Percentiles rank a stretch among this genome's conserved stretches.
These are phyloP conservation scores for Boeremia lycopersici DNA, from an alignment of 2,329 filamentous ascomycete genomes.

Conservation along the genomic window DNA sequence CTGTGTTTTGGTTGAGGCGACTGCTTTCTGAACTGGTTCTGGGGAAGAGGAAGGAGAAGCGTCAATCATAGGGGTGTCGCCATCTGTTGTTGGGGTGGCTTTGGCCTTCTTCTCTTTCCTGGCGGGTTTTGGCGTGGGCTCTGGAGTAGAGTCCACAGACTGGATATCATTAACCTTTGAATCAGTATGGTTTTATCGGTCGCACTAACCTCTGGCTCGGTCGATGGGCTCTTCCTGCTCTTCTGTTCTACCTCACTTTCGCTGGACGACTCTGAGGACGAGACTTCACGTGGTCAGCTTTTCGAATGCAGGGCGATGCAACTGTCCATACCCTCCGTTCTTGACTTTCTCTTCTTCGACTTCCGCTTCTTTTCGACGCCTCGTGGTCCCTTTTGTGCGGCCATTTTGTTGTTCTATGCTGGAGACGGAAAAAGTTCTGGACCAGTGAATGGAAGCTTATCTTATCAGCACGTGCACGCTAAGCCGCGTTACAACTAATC, in stretches of 20 bases:
- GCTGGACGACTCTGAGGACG: conserved; percentile 37
- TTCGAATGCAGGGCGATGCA: background rate
- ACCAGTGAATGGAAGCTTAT: conserved; percentile 30
- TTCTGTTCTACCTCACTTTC: conserved; percentile 35
- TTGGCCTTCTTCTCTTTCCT: conserved; percentile 25
- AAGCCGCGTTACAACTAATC: no score
- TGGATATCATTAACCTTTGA: background rate
- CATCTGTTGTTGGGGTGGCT: conserved; percentile 8
- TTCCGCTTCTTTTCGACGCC: conserved; percentile 32
- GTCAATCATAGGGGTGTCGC: conserved; percentile 29
- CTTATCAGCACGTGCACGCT: conserved; percentile 36
- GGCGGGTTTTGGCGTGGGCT: conserved; percentile 9
- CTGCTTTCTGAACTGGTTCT: background rate
- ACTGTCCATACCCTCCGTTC: conserved; percentile 33
- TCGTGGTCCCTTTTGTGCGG: conserved; percentile 23
- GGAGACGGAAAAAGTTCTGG: conserved; percentile 21
- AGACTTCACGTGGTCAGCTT: conserved; percentile 29
- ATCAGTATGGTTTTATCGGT: background rate
- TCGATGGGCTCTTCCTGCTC: conserved; percentile 12
- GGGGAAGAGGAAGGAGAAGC: conserved; percentile 13
- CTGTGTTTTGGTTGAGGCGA: conserved; percentile 1
- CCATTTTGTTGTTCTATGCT: conserved; percentile 27
- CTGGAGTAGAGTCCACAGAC: background rate
- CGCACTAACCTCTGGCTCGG: conserved; percentile 1
- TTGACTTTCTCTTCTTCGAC: conserved; percentile 38